Evolutionary conservation across 306 rosid species (phyloP).

Genomic region (Vigna unguiculata): DNA sequence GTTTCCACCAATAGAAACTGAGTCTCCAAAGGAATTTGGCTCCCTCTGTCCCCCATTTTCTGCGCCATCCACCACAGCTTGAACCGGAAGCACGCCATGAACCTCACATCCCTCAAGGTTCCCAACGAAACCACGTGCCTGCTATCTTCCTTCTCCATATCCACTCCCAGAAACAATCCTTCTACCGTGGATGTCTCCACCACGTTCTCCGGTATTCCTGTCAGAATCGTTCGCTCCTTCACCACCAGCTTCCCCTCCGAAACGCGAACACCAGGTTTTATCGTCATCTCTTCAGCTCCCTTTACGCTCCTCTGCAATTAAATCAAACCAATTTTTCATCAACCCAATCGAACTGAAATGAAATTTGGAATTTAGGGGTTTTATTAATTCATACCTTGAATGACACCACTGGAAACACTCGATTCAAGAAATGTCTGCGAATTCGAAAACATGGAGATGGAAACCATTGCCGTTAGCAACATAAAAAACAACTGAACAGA

Average conservation of each 20-base stretch:
- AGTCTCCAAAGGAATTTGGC: constrained; percentile 81
- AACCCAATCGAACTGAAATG: neutral
- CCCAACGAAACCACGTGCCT: constrained; percentile 76
- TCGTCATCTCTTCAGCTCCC: constrained; percentile 64
- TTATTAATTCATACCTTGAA: constrained; percentile 54
- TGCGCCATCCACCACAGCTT: constrained; percentile 99
- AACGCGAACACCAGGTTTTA: constrained; percentile 67
- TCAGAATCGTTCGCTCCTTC: constrained; percentile 70
- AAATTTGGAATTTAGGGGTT: neutral
- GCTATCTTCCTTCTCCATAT: constrained; percentile 57
- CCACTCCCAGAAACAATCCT: constrained; percentile 74
- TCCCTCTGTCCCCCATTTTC: constrained; percentile 81
- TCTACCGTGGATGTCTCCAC: constrained; percentile 68
- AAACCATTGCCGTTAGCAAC: constrained; percentile 50
- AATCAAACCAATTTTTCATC: neutral
- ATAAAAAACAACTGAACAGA: neutral
- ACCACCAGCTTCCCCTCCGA: constrained; percentile 71
- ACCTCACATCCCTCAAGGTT: constrained; percentile 60
- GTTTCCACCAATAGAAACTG: constrained; percentile 82
- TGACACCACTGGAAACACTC: constrained; percentile 36
- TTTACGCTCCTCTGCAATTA: constrained; percentile 46
- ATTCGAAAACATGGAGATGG: constrained; percentile 59
- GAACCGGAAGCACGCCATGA: constrained; percentile 87
- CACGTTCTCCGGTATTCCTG: constrained; percentile 77
- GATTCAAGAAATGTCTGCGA: constrained; percentile 44